phyloP scores from a whole-genome alignment of 1,284 basidiomycete genomes.

The Malassezia obtusa region DNA sequence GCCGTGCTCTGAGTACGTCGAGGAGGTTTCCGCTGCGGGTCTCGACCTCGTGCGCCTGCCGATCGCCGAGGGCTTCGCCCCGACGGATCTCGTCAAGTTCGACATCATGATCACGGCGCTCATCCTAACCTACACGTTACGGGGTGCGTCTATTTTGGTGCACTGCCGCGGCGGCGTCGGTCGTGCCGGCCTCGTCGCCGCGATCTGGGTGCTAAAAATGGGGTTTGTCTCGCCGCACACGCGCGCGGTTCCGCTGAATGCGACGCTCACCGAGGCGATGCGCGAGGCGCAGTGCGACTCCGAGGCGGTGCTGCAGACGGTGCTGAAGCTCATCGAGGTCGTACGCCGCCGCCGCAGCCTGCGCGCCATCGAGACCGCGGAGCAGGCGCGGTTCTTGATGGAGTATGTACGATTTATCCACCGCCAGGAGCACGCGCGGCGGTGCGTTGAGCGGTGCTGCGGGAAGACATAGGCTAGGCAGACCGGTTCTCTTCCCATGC shows the following conservation, averaged over 20 bases:
- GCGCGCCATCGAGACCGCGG: slow-evolving; percentile 46
- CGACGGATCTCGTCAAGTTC: slow-evolving; percentile 68
- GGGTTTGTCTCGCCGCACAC: slow-evolving; percentile 55
- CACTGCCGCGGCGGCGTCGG: slow-evolving; percentile 94
- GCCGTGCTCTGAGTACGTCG: slow-evolving; percentile 67
- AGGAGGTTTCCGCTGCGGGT: slow-evolving; percentile 58
- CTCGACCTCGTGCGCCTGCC: slow-evolving; percentile 70
- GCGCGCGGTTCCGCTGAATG: not conserved
- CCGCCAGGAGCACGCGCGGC: slow-evolving; percentile 21
- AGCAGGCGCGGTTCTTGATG: slow-evolving; percentile 40
- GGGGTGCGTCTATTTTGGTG: slow-evolving; percentile 65
- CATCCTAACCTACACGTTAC: slow-evolving; percentile 65
- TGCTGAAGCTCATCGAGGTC: slow-evolving; percentile 27
- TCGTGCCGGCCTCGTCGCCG: slow-evolving; percentile 81
- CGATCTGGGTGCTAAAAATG: slow-evolving; percentile 84
- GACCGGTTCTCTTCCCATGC: slow-evolving; percentile 17
- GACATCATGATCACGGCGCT: slow-evolving; percentile 64
- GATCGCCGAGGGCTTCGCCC: slow-evolving; percentile 81
- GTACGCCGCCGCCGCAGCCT: slow-evolving; percentile 35
- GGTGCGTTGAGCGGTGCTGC: slow-evolving; percentile 6
- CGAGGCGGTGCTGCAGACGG: not conserved
- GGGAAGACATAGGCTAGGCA: not conserved
- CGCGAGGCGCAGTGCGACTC: not conserved
- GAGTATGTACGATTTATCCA: slow-evolving; percentile 31
- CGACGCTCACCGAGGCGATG: not conserved